A percentile compares a stretch with the other conserved stretches of the same genome.
phyloP scores from a whole-genome alignment of 345 rosid species.

The Dipteronia dyeriana region DNA sequence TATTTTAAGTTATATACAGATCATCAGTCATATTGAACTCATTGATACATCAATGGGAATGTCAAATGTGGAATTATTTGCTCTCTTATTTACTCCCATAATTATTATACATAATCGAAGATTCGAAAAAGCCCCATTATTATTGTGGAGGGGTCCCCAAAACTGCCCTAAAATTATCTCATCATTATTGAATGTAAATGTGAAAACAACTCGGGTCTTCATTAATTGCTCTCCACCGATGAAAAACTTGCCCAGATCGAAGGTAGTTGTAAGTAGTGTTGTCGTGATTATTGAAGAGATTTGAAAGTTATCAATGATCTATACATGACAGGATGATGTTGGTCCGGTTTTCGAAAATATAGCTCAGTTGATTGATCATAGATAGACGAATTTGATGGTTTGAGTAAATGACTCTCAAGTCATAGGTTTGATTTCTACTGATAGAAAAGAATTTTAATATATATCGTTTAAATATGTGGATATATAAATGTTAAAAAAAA shows the following conservation, averaged over 20 bases:
- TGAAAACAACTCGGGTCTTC: conserved; percentile 17
- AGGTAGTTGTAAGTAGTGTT: neutral
- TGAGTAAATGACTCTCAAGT: too few relatives aligned
- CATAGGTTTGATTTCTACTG: too few relatives aligned
- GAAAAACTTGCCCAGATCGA: neutral
- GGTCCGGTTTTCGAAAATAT: too few relatives aligned
- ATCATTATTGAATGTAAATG: neutral
- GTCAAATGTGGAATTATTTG: neutral
- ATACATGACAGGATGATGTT: neutral
- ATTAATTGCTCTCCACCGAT: conserved; percentile 31
- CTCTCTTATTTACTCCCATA: neutral
- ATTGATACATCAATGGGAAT: neutral
- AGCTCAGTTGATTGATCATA: too few relatives aligned
- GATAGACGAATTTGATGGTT: too few relatives aligned
- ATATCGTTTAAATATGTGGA: too few relatives aligned
- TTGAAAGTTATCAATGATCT: neutral
- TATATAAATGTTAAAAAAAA: too few relatives aligned
- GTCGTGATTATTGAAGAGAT: neutral
- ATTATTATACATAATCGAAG: neutral
- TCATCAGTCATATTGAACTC: too few relatives aligned
- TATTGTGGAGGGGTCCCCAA: conserved; percentile 15
- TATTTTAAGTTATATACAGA: too few relatives aligned
- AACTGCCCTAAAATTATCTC: conserved; percentile 10
- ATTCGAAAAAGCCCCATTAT: conserved; percentile 13
- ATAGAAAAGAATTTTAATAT: too few relatives aligned